Percentiles rank a stretch among this genome's conserved stretches.
These are phyloP conservation scores for Tetradesmus obliquus DNA, from an alignment of 139 green algal species.

Conservation along the genomic window DNA sequence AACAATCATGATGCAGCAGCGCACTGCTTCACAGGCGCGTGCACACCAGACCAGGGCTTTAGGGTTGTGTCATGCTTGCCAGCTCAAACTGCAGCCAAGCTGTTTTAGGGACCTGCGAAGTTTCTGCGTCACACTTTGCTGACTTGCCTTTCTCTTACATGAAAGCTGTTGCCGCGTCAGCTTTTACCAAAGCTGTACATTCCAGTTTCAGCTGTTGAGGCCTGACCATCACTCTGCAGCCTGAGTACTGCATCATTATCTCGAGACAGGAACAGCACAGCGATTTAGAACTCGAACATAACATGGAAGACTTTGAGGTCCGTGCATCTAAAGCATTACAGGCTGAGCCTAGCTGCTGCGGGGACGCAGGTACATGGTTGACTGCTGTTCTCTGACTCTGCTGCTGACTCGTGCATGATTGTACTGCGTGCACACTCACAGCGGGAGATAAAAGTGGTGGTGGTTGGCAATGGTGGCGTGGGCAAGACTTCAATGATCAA, in stretches of 20 bases:
- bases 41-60: background rate
- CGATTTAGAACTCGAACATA: background rate
- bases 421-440: conserved; percentile 7
- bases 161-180: background rate
- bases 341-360: background rate
- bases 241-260: background rate
- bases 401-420: background rate
- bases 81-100: background rate
- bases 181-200: background rate
- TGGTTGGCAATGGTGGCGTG: conserved; percentile 82
- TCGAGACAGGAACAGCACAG: background rate
- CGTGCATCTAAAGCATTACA: background rate
- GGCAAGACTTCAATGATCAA: conserved; percentile 86
- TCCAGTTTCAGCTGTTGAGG: background rate
- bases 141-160: background rate
- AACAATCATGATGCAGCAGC: background rate
- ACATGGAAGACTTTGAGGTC: conserved; percentile 47
- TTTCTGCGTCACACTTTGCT: background rate
- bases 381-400: background rate
- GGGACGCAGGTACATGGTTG: background rate
- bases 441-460: conserved; percentile 74
- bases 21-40: too few species aligned
- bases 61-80: background rate
- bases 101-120: background rate
- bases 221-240: background rate